Conservation (phyloP, 2,329 filamentous ascomycete species). For the Hypoxylon sp. region DNA sequence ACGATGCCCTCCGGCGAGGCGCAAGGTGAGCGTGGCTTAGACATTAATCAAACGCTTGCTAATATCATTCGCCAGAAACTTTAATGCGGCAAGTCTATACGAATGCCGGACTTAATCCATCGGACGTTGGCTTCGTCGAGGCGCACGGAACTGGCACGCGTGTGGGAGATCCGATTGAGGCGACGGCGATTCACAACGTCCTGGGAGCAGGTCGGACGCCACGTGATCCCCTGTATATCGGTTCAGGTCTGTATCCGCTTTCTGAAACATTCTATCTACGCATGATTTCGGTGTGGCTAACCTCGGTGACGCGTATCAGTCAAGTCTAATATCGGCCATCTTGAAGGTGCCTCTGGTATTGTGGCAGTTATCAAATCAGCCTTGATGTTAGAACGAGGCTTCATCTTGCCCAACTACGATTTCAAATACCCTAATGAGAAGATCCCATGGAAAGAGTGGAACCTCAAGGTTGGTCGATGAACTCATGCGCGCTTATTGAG, state of each 20-base stretch:
- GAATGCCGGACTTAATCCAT: constrained; percentile 56
- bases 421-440: constrained; percentile 63
- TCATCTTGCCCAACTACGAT: constrained; percentile 63
- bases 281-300: neutral
- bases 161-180: constrained; percentile 69
- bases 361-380: constrained; percentile 65
- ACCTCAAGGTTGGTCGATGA: constrained; percentile 54
- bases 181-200: constrained; percentile 60
- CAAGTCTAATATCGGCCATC: constrained; percentile 65
- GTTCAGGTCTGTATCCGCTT: constrained; percentile 49
- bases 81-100: constrained; percentile 60
- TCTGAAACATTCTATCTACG: neutral
- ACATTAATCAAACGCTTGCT: constrained; percentile 28
- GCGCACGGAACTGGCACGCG: constrained; percentile 69
- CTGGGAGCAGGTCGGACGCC: constrained; percentile 56
- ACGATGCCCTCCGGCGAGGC: constrained; percentile 66
- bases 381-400: constrained; percentile 63
- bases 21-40: constrained; percentile 54
- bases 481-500: neutral
- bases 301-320: neutral
- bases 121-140: constrained; percentile 60
- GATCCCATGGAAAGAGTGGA: constrained; percentile 64
- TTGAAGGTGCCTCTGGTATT: constrained; percentile 65
- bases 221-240: constrained; percentile 60
- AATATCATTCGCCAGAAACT: constrained; percentile 48